Conservation (phyloP, 495 filamentous ascomycete species). For the Podospora appendiculata region DNA sequence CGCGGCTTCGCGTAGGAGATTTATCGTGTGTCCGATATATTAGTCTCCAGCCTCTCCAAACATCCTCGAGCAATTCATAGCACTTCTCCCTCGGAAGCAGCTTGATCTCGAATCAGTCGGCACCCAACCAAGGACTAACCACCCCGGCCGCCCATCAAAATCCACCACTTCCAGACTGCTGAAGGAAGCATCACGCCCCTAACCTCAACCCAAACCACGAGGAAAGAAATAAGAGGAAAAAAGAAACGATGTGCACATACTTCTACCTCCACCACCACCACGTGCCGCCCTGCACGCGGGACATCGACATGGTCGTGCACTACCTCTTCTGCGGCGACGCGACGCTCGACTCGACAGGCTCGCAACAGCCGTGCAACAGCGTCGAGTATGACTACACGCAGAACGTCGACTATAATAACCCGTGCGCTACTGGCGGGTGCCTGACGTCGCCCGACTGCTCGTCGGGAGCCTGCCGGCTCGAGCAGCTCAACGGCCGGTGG, state of each 20-base stretch:
- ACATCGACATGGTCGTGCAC: constrained; percentile 31
- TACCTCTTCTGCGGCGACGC: constrained; percentile 33
- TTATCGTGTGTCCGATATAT: background rate
- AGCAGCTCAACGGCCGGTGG: constrained; percentile 34
- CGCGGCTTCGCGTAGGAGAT: background rate
- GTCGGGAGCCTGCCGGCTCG: constrained; percentile 35
- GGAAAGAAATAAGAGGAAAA: background rate
- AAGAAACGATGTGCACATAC: constrained; percentile 11
- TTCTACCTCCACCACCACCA: constrained; percentile 26
- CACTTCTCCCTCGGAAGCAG: background rate
- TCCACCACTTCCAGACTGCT: too few relatives aligned
- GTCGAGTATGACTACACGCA: constrained; percentile 17
- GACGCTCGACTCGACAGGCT: constrained; percentile 9
- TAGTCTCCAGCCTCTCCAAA: background rate
- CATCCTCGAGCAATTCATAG: background rate
- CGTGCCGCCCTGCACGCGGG: constrained; percentile 25
- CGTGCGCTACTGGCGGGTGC: constrained; percentile 35
- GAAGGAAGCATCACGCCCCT: background rate
- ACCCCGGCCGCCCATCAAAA: too few relatives aligned
- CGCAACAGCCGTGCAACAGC: constrained; percentile 11
- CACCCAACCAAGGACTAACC: too few relatives aligned
- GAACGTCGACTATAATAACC: constrained; percentile 27
- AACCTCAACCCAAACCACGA: background rate
- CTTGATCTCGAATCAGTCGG: too few relatives aligned
- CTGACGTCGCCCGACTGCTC: constrained; percentile 32